Evolutionary conservation across 2,329 filamentous ascomycete genomes (phyloP).

Genomic region (Cladophialophora immunda): DNA sequence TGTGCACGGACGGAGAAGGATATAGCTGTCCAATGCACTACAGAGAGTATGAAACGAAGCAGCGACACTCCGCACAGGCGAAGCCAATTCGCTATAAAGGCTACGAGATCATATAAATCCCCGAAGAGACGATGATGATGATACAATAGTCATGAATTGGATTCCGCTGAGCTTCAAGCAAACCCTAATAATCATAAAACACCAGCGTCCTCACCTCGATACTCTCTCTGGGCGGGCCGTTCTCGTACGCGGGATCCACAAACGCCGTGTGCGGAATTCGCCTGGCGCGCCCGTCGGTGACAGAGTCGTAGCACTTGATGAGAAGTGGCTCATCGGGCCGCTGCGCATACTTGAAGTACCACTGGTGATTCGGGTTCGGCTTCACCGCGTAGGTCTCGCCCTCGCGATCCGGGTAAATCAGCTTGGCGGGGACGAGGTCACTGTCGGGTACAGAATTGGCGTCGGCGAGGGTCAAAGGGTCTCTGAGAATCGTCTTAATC

Average conservation of each 20-base stretch:
- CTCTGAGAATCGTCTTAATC: conserved; percentile 69
- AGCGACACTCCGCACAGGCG: too few species aligned
- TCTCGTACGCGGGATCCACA: conserved; percentile 53
- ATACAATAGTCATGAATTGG: background rate
- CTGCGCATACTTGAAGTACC: conserved; percentile 74
- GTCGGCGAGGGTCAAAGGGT: conserved; percentile 73
- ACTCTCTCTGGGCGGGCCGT: conserved; percentile 64
- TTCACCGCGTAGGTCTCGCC: conserved; percentile 70
- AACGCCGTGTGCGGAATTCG: conserved; percentile 64
- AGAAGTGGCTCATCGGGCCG: conserved; percentile 63
- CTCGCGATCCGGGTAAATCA: conserved; percentile 68
- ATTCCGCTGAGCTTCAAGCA: conserved; percentile 18
- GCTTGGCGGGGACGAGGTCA: conserved; percentile 66
- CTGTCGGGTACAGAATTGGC: conserved; percentile 64
- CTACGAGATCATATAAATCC: too few species aligned
- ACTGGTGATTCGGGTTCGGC: conserved; percentile 65
- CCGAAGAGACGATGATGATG: background rate
- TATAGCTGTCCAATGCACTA: too few species aligned
- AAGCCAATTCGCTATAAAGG: too few species aligned
- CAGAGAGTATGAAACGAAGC: too few species aligned
- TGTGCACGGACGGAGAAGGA: too few species aligned
- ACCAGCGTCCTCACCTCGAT: conserved; percentile 71
- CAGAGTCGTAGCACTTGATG: conserved; percentile 64
- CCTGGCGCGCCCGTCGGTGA: conserved; percentile 56
- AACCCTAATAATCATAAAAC: conserved; percentile 63